Base-by-base conservation (phyloP, 768 basidiomycete species). In the Amanita polypyramis region DNA sequence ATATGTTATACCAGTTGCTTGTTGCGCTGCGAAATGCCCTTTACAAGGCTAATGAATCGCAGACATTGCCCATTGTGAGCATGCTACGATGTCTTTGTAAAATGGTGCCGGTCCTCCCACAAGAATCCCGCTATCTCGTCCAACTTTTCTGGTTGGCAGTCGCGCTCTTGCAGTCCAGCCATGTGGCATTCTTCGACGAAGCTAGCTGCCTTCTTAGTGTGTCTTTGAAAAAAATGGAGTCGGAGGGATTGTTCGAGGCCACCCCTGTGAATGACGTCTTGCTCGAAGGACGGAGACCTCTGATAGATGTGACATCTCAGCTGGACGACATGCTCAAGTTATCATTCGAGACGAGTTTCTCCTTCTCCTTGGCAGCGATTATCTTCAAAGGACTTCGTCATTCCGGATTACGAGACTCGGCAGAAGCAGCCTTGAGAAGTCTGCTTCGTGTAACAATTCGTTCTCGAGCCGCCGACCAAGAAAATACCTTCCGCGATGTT, bases 1-100 rank as follows among this genome's bases (percentile, higher is more conserved):
- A 96, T 59, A 79, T 93, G 54, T 69, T 95, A 45, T 95, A 94
- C 56, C 93, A 96, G 60, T 90, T 95, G 64, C 76, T 94, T 7
- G 85, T 93, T 5, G 89, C 93, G 0, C 81, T 94, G 62, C 79
- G 77, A 53, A 81, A 75, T 0, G 84, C 86, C 0, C 65, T 95
- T 14, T 60, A 65, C 8, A 79, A 81, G 55, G 73, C 80, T n/a
- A 77, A 75, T 25, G 82, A 85, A 56, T 70, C 74, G 15, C 82
- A 88, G 56, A 80, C 81, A 0, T 66, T 75, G 38, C 74, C 88
- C 0, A 77, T 93, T 19, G 79, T 87, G 53, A 86, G 84, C 65
- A 95, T 96, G 85, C 75, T 95, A 20, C 78, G 88, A 44, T 92
- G 89, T 64, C 77, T 95, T 56, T 77, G 77, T 59, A 80, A 79